A percentile compares a stretch with the other conserved stretches of the same genome.
Conservation (phyloP, 495 filamentous ascomycete species). For the Penicillium angulare region DNA sequence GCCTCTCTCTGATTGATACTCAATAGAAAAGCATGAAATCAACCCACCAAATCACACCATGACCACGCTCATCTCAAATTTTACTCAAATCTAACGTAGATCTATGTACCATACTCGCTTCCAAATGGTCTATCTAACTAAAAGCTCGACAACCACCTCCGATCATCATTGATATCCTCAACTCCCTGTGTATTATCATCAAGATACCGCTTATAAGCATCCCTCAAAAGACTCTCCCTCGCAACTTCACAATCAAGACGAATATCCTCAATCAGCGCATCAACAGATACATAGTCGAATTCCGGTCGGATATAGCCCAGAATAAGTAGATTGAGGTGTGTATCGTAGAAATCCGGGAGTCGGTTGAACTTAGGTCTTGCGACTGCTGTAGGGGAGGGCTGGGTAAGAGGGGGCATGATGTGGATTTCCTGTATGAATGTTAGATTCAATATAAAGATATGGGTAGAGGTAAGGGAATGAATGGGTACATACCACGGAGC, state of each 20-base stretch:
- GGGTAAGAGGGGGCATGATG: conserved; percentile 61
- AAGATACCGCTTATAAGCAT: conserved; percentile 59
- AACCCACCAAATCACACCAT: too few species aligned
- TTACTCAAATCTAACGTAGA: too few species aligned
- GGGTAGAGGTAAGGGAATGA: not conserved
- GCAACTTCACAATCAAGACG: conserved; percentile 83
- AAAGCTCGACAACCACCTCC: conserved; percentile 41
- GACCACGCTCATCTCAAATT: too few species aligned
- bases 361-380: conserved; percentile 37
- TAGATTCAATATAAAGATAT: not conserved
- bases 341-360: conserved; percentile 78
- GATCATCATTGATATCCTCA: conserved; percentile 26
- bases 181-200: conserved; percentile 39
- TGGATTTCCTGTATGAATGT: conserved; percentile 66
- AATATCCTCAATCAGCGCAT: conserved; percentile 86
- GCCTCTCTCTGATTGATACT: not conserved
- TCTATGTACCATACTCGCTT: not conserved
- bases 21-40: too few species aligned
- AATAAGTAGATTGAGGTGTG: conserved; percentile 71
- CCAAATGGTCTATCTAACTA: not conserved
- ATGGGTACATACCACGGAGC: conserved; percentile 57
- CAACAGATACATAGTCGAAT: conserved; percentile 79
- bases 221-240: conserved; percentile 64
- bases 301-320: conserved; percentile 88
- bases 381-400: conserved; percentile 47